Base-by-base conservation (phyloP, 2,329 filamentous ascomycete genomes). In the Fusarium pseudocircinatum region DNA sequence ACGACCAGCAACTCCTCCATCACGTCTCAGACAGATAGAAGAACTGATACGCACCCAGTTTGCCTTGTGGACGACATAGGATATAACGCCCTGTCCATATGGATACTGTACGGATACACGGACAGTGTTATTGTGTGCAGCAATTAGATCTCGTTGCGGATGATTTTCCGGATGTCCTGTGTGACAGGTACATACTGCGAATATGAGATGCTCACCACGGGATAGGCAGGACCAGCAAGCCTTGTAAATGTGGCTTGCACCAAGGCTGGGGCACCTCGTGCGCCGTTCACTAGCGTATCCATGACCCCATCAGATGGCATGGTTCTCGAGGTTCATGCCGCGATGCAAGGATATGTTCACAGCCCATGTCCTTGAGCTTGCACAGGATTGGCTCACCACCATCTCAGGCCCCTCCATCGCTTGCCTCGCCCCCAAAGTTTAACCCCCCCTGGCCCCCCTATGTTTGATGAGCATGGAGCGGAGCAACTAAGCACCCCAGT, bases 241-340 rank as follows among this genome's bases (percentile, higher is more conserved):
- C 42, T 49, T 67, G 69, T 72, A 68, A 71, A 64, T 67, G 76
- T 74, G 70, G 77, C 73, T 73, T 76, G 64, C 54, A 72, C 69
- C 58, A 67, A 74, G 34, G 72, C 78, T 76, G 73, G 78, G 78
- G 76, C 70, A 74, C 78, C 78, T 80, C 78, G 78, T 80, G 78
- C 78, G 67, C 68, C 69, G 69, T 70, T 56, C 46, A 75, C 74
- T 78, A 78, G 75, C 61, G 74, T 56, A 44, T 67, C 59, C 60
- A 72, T 70, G 32, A 69, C 56, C 60, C 75, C 65, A 69, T 75
- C 58, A 53, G 53, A 72, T 36, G 53, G 54, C 65, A 69, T 73
- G 73, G 75, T 62, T 73, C 60, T 68, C 49, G 66, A 62, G 66
- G 62, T 56, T 69, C 67, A 67, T 74, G 62, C 63, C 60, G 36